phyloP scores from a whole-genome alignment of 352 stramenopile species.

The Globisporangium splendens region DNA sequence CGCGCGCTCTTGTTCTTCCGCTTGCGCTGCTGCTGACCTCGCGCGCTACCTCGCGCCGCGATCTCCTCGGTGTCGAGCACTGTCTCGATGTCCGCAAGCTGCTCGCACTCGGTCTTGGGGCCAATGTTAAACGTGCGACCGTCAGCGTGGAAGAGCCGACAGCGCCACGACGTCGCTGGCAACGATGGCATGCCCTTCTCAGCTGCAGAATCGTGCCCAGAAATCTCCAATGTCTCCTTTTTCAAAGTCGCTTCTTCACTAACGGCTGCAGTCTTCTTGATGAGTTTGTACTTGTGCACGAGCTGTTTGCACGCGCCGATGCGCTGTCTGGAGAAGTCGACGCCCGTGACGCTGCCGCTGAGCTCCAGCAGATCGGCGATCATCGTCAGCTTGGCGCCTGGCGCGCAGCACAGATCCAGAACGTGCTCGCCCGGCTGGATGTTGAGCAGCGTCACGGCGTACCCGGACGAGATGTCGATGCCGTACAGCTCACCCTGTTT shows the following conservation, averaged over 20 bases:
- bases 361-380: slow-evolving; percentile 81
- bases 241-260: background rate
- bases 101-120: slow-evolving; percentile 40
- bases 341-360: slow-evolving; percentile 59
- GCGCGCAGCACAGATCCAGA: slow-evolving; percentile 93
- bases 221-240: background rate
- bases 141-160: slow-evolving; percentile 75
- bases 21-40: slow-evolving; percentile 59
- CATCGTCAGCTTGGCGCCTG: slow-evolving; percentile 91
- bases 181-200: background rate
- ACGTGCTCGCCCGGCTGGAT: slow-evolving; percentile 76
- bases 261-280: slow-evolving; percentile 18
- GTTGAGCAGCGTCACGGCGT: slow-evolving; percentile 57
- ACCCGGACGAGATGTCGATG: slow-evolving; percentile 81
- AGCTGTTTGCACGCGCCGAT: slow-evolving; percentile 87
- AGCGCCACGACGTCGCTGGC: slow-evolving; percentile 40
- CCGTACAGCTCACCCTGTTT: slow-evolving; percentile 60
- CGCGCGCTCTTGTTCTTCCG: slow-evolving; percentile 91
- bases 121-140: slow-evolving; percentile 67
- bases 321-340: slow-evolving; percentile 87
- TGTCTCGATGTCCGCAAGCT: slow-evolving; percentile 34
- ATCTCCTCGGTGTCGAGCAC: slow-evolving; percentile 75
- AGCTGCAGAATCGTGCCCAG: background rate
- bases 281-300: slow-evolving; percentile 91
- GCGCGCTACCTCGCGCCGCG: slow-evolving; percentile 29